phyloP scores from a whole-genome alignment of 805 yeast genomes.

The Yamadazyma insecticola region DNA sequence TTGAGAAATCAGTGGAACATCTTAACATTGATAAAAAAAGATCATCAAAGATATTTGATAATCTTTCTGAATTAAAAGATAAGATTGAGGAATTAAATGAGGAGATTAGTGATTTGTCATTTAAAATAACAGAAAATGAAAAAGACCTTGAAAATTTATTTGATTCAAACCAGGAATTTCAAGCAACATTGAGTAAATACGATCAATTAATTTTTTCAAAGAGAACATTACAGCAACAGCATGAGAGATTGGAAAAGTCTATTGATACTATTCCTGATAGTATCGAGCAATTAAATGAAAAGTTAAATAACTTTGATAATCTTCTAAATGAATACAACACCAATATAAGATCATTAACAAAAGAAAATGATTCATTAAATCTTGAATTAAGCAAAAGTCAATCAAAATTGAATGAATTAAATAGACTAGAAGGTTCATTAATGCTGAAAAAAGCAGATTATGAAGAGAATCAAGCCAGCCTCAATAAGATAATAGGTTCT shows the following conservation, averaged over 20 bases:
- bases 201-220: constrained; percentile 52
- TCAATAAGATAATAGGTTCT: not conserved
- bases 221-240: constrained; percentile 44
- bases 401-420: constrained; percentile 19
- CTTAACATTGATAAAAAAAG: constrained; percentile 68
- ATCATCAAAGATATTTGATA: constrained; percentile 53
- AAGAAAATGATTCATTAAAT: constrained; percentile 14
- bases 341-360: constrained; percentile 32
- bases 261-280: constrained; percentile 43
- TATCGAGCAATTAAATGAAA: constrained; percentile 24
- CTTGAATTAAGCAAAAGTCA: constrained; percentile 1
- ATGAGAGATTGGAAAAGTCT: constrained; percentile 44
- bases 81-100: constrained; percentile 42
- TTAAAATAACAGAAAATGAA: constrained; percentile 49
- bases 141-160: constrained; percentile 59
- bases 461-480: constrained; percentile 19
- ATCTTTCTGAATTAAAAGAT: constrained; percentile 38
- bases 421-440: constrained; percentile 53
- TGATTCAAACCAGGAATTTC: constrained; percentile 76
- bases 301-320: constrained; percentile 26
- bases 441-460: constrained; percentile 39
- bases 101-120: constrained; percentile 46
- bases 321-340: constrained; percentile 22
- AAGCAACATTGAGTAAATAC: constrained; percentile 58
- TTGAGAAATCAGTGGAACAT: constrained; percentile 77